Conservation (phyloP, 1,284 basidiomycete species). For the Dichomitus squalens region DNA sequence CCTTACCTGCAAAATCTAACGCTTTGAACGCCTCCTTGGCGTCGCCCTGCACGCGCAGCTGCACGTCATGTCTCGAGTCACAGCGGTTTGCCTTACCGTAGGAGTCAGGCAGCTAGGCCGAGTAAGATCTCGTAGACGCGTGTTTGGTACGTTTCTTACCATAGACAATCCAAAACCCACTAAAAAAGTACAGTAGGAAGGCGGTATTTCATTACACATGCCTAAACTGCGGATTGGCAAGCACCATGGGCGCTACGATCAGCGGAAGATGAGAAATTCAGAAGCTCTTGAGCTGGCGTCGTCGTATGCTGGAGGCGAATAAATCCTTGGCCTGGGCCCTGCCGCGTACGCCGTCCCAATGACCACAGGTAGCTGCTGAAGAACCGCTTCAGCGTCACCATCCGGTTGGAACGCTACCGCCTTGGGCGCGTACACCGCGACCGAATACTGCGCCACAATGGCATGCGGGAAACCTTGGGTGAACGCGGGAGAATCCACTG, state of each 20-base stretch:
- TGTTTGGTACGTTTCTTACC: too few relatives aligned
- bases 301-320: constrained; percentile 25
- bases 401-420: constrained; percentile 22
- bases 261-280: constrained; percentile 21
- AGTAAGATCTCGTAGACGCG: too few relatives aligned
- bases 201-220: not conserved
- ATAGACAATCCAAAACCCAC: not conserved
- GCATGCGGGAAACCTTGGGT: not conserved
- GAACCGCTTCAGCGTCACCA: constrained; percentile 9
- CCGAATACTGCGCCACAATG: constrained; percentile 13
- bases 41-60: not conserved
- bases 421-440: constrained; percentile 18
- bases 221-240: not conserved
- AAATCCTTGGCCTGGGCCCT: constrained; percentile 20
- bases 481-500: not conserved
- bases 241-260: constrained; percentile 4
- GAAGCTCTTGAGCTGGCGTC: constrained; percentile 20
- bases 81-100: too few relatives aligned
- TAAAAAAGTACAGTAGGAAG: not conserved
- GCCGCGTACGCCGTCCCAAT: constrained; percentile 20
- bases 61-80: too few relatives aligned
- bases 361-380: constrained; percentile 18
- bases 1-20: not conserved
- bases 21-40: not conserved
- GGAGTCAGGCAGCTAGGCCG: too few relatives aligned